Evolutionary conservation across 768 basidiomycete species (phyloP).

Genomic region (Arthromyces matolae): DNA sequence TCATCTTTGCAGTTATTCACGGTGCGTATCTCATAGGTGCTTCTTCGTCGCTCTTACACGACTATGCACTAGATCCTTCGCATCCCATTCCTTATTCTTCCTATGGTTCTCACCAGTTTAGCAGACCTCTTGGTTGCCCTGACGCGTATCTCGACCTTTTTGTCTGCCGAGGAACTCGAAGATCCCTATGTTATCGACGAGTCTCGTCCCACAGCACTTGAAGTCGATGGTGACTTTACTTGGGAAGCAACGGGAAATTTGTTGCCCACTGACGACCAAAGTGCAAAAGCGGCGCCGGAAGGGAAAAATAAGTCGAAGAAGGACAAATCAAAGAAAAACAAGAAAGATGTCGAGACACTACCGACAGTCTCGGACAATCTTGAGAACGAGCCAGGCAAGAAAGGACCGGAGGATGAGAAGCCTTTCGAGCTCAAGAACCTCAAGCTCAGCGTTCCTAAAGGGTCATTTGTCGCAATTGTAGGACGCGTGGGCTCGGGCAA

Average conservation of each 20-base stretch:
- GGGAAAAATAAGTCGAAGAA: conserved; percentile 19
- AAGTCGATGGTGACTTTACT: conserved; percentile 46
- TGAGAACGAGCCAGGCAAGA: conserved; percentile 17
- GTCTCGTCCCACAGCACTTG: conserved; percentile 35
- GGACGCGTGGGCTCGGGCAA: conserved; percentile 76
- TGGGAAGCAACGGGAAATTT: conserved; percentile 40
- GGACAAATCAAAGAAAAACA: background rate
- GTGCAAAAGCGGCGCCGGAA: conserved; percentile 12
- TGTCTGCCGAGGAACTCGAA: conserved; percentile 52
- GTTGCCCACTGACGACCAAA: conserved; percentile 12
- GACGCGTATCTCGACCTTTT: conserved; percentile 42
- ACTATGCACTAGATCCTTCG: conserved; percentile 46
- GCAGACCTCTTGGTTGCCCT: conserved; percentile 51
- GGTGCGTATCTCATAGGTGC: conserved; percentile 24
- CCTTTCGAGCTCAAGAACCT: conserved; percentile 51
- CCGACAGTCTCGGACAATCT: conserved; percentile 17
- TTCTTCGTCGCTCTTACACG: background rate
- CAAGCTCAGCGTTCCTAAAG: conserved; percentile 43
- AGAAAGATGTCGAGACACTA: conserved; percentile 19
- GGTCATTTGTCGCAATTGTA: conserved; percentile 69
- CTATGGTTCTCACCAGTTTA: conserved; percentile 45
- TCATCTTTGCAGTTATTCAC: conserved; percentile 58
- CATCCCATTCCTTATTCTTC: conserved; percentile 53
- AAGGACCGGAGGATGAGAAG: conserved; percentile 31
- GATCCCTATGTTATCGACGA: conserved; percentile 43